Base-by-base conservation (phyloP, 2,329 filamentous ascomycete genomes). In the Colletotrichum cereale region DNA sequence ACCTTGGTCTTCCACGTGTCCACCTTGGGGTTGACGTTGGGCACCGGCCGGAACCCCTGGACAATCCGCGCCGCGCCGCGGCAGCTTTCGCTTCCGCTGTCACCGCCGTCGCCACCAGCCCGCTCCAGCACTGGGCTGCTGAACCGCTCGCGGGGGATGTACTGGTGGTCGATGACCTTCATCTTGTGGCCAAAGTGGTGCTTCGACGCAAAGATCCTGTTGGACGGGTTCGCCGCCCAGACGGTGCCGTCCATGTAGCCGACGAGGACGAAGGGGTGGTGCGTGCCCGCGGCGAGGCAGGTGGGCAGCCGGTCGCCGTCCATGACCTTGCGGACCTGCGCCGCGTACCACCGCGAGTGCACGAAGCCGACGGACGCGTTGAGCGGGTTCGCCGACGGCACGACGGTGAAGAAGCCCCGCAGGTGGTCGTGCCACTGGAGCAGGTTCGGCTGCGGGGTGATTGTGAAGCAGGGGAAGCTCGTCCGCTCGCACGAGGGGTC, bases 351-450 rank as follows among this genome's bases (percentile, higher is more conserved):
- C 58, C 85, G 80, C 34, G 73, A 73, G 75, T 88, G 85, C 72
- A 87, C 79, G 74, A 89, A 89, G 14, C 85, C 85, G 31, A 90
- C 77, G 38, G 85, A 84, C 2, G 85, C 86, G 75, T 86, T 88
- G 24, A 86, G 81, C 21, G 87, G 84, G 70, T 85, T 86, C 3
- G 86, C 84, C 0, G 86, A 86, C 2, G 88, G 87, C 75, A 86
- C 86, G 29, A 85, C 78, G 38, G 84, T 83, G 68, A 87, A 84
- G 78, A 87, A 90, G 7, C 87, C 88, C 64, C 87, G 82, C 55
- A 90, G 79, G 71, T 88, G 84, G 73, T 89, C 86, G 77, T 83
- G 86, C 84, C 88, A 90, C 26, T 82, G 80, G 21, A 90, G 80
- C 50, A 89, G 79, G 72, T 86, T 85, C 5, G 87, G 84, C 72